These are phyloP conservation scores for Inga laurina DNA, from an alignment of 306 rosid genomes.

Conservation along the genomic window DNA sequence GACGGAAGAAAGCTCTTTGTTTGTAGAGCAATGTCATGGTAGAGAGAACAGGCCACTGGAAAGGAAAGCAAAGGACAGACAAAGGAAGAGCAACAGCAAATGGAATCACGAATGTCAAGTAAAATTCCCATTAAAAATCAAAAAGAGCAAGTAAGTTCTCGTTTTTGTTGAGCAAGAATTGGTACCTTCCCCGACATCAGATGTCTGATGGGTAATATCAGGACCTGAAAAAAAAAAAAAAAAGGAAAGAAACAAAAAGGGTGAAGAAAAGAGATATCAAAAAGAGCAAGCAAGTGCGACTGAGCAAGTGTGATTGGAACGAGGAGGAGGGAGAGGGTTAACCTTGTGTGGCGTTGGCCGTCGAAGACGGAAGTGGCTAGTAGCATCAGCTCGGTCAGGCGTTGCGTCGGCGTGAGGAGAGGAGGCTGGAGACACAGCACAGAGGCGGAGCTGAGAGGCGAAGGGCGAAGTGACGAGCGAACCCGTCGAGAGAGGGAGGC, in stretches of 20 bases:
- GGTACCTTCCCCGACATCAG: slow-evolving; percentile 31
- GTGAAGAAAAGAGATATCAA: not conserved
- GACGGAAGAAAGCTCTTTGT: not conserved
- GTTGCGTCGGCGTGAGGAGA: too few species aligned
- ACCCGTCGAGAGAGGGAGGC: too few species aligned
- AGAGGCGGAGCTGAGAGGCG: too few species aligned
- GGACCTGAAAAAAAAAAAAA: slow-evolving; percentile 4
- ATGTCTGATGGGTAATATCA: slow-evolving; percentile 17
- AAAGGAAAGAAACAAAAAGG: too few species aligned
- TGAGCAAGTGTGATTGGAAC: too few species aligned
- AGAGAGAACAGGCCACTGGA: not conserved
- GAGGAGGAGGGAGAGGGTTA: too few species aligned
- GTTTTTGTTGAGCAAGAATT: not conserved
- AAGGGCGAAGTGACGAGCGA: too few species aligned
- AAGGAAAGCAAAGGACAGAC: not conserved
- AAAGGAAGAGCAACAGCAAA: not conserved
- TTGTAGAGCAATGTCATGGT: not conserved
- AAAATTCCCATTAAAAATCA: not conserved
- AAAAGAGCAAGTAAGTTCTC: not conserved
- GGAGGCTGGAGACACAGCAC: too few species aligned
- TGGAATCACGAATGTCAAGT: not conserved
- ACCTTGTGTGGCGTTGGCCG: too few species aligned
- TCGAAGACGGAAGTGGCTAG: too few species aligned
- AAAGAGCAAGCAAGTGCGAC: not conserved
- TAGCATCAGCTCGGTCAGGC: too few species aligned